phyloP scores from a whole-genome alignment of 108 stramenopile genomes.

The Chaetoceros muelleri region DNA sequence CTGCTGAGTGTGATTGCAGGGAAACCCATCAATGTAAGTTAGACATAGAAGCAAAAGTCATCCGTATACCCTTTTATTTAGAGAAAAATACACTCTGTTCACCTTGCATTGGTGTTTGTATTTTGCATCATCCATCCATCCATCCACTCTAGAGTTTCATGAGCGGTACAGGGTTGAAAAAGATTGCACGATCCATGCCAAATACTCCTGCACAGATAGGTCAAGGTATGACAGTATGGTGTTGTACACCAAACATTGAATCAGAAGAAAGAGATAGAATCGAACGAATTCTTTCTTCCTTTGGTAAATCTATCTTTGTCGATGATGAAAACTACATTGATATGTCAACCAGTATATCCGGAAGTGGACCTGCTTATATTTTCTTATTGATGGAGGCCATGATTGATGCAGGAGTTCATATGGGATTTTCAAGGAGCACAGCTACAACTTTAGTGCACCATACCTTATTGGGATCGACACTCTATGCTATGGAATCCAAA shows the following conservation, averaged over 20 bases:
- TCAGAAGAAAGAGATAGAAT: conserved; percentile 42
- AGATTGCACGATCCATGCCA: conserved; percentile 88
- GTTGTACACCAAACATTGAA: conserved; percentile 58
- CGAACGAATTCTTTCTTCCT: conserved; percentile 41
- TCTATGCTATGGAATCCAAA: conserved; percentile 78
- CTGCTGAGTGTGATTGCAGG: conserved; percentile 58
- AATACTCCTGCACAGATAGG: conserved; percentile 88
- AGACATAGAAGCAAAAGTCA: too few relatives aligned
- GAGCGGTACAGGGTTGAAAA: conserved; percentile 23
- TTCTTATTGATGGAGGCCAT: conserved; percentile 90
- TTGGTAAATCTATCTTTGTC: conserved; percentile 76
- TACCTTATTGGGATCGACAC: conserved; percentile 65
- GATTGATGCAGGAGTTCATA: conserved; percentile 89
- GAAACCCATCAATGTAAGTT: conserved; percentile 25
- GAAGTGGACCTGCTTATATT: conserved; percentile 89
- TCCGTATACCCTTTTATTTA: too few relatives aligned
- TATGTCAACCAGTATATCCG: conserved; percentile 81
- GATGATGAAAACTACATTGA: conserved; percentile 86
- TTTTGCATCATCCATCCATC: too few relatives aligned
- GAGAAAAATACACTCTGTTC: too few relatives aligned
- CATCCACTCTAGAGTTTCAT: conserved; percentile 18
- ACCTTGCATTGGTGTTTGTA: too few relatives aligned
- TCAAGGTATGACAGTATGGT: conserved; percentile 77
- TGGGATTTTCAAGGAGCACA: conserved; percentile 77
- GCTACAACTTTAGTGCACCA: conserved; percentile 71